phyloP scores from a whole-genome alignment of 2,329 filamentous ascomycete genomes.

The Colletotrichum destructivum region DNA sequence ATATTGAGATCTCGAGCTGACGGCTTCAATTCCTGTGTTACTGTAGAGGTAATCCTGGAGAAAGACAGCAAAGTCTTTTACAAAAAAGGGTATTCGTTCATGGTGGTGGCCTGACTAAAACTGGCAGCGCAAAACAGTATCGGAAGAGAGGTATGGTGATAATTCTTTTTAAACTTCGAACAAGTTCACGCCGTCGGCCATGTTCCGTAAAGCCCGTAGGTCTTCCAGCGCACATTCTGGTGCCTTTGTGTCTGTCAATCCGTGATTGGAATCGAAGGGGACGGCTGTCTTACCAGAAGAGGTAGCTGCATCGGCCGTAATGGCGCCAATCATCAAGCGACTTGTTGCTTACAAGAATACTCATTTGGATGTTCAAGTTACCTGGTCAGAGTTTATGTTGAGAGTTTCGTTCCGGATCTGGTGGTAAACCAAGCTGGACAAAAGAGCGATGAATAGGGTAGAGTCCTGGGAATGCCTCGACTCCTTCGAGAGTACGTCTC shows the following conservation, averaged over 20 bases:
- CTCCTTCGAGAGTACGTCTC: neutral
- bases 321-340: too few relatives aligned
- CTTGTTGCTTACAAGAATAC: neutral
- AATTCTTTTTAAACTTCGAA: neutral
- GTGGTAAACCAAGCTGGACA: neutral
- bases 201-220: neutral
- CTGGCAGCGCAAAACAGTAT: neutral
- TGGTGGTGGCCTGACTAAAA: neutral
- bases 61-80: neutral
- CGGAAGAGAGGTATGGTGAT: neutral
- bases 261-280: neutral
- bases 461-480: neutral
- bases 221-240: neutral
- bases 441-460: neutral
- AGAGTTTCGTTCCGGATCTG: neutral
- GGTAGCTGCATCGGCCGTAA: too few relatives aligned
- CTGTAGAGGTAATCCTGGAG: neutral
- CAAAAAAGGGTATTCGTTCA: neutral
- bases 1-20: too few relatives aligned
- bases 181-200: neutral
- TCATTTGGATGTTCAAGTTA: too few relatives aligned
- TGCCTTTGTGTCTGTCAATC: neutral
- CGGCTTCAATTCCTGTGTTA: too few relatives aligned
- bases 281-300: neutral
- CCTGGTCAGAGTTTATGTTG: too few relatives aligned